Conservation (phyloP, 2,329 filamentous ascomycete species). For the Onygena corvina region DNA sequence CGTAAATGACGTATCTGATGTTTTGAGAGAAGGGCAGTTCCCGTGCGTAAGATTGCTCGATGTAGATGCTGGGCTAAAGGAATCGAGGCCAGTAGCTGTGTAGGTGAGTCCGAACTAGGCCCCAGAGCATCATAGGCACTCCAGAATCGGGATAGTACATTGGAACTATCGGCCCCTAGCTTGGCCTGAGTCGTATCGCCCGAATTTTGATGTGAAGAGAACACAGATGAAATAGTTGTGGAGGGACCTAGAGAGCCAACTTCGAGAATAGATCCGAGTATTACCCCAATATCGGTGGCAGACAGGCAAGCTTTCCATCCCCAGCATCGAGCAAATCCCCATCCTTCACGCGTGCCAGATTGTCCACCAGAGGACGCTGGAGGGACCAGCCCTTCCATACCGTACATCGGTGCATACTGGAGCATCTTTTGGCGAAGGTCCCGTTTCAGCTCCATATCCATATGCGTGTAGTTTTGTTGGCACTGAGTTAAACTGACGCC, state of each 20-base stretch:
- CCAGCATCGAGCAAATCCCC: slow-evolving; percentile 96
- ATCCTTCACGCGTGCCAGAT: slow-evolving; percentile 70
- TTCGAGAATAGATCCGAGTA: slow-evolving; percentile 83
- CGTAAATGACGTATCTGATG: slow-evolving; percentile 84
- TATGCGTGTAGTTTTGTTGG: slow-evolving; percentile 91
- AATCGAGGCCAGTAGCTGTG: slow-evolving; percentile 58
- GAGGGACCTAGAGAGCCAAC: slow-evolving; percentile 48
- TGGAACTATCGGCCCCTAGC: slow-evolving; percentile 21
- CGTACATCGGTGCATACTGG: slow-evolving; percentile 86
- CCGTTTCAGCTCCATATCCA: slow-evolving; percentile 94
- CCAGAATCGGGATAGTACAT: slow-evolving; percentile 41
- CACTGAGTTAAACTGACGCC: slow-evolving; percentile 87
- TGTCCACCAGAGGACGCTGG: slow-evolving; percentile 58
- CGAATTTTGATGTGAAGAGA: slow-evolving; percentile 1
- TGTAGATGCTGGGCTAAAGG: slow-evolving; percentile 80
- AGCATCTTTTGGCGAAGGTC: slow-evolving; percentile 73
- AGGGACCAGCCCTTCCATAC: slow-evolving; percentile 84
- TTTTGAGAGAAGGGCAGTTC: slow-evolving; percentile 82
- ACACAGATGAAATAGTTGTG: slow-evolving; percentile 16
- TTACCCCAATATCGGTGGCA: slow-evolving; percentile 85
- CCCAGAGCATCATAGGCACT: slow-evolving; percentile 48
- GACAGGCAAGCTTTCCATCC: slow-evolving; percentile 92
- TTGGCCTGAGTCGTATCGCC: slow-evolving; percentile 17
- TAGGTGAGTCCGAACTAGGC: slow-evolving; percentile 34
- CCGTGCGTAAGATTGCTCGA: slow-evolving; percentile 83